Evolutionary conservation across 768 basidiomycete genomes (phyloP).

Genomic region (Arthromyces matolae): DNA sequence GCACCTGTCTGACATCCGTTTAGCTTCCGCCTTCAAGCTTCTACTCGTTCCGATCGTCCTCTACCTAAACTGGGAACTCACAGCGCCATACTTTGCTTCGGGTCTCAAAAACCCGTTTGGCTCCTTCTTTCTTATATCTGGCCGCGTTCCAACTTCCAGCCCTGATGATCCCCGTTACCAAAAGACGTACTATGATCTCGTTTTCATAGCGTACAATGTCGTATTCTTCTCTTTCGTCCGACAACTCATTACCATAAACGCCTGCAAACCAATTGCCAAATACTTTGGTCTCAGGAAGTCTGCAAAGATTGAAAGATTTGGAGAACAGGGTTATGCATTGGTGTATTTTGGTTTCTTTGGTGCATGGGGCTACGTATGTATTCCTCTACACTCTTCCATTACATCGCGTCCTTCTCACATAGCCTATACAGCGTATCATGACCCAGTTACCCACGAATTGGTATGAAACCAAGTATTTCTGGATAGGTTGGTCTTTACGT

Average conservation of each 20-base stretch:
- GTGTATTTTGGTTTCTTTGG: constrained; percentile 75
- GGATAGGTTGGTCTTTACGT: constrained; percentile 54
- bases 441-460: constrained; percentile 75
- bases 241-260: constrained; percentile 62
- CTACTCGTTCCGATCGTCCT: constrained; percentile 58
- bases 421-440: constrained; percentile 74
- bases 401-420: constrained; percentile 5
- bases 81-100: constrained; percentile 41
- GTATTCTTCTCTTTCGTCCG: constrained; percentile 88
- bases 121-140: constrained; percentile 67
- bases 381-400: background rate
- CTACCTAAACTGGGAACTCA: constrained; percentile 61
- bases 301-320: constrained; percentile 77
- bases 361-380: constrained; percentile 73
- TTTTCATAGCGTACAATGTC: constrained; percentile 80
- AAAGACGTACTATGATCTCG: constrained; percentile 72
- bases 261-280: constrained; percentile 65
- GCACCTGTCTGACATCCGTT: background rate
- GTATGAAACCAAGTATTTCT: constrained; percentile 81
- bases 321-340: constrained; percentile 87
- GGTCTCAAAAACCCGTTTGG: constrained; percentile 68
- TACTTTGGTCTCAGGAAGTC: constrained; percentile 65
- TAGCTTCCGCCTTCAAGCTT: constrained; percentile 66
- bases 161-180: constrained; percentile 57
- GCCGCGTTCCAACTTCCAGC: constrained; percentile 50